phyloP scores from a whole-genome alignment of 257 asterid species.

The Gynochthodes officinalis region DNA sequence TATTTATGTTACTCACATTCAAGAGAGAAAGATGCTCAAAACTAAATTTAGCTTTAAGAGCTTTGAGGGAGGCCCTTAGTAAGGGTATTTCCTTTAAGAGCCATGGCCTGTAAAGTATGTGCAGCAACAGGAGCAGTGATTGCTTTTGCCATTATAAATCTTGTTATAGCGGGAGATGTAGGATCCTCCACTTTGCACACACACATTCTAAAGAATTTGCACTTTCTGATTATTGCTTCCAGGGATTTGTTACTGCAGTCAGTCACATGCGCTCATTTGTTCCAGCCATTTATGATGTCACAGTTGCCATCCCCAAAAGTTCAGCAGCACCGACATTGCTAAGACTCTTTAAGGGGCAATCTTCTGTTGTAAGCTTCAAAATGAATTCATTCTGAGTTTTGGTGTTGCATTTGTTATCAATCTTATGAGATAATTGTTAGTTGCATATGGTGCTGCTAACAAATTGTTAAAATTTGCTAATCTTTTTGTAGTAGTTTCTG shows the following conservation, averaged over 20 bases:
- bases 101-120: constrained; percentile 1
- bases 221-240: constrained; percentile 25
- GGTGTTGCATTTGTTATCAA: neutral
- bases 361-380: constrained; percentile 69
- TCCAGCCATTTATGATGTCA: constrained; percentile 89
- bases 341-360: constrained; percentile 78
- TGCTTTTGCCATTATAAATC: neutral
- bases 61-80: neutral
- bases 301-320: constrained; percentile 78
- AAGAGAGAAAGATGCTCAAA: neutral
- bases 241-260: constrained; percentile 96
- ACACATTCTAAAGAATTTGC: constrained; percentile 6
- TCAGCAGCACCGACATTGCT: constrained; percentile 92
- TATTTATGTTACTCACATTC: neutral
- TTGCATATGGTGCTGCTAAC: neutral
- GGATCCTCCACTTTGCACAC: neutral
- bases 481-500: neutral
- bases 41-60: neutral
- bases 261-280: constrained; percentile 85
- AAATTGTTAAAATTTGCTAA: neutral
- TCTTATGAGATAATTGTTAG: neutral
- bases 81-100: neutral
- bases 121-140: neutral
- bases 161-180: neutral
- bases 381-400: constrained; percentile 4